Evolutionary conservation across 2,329 filamentous ascomycete species (phyloP).

Genomic region (Arthrobotrys pseudoclavata): DNA sequence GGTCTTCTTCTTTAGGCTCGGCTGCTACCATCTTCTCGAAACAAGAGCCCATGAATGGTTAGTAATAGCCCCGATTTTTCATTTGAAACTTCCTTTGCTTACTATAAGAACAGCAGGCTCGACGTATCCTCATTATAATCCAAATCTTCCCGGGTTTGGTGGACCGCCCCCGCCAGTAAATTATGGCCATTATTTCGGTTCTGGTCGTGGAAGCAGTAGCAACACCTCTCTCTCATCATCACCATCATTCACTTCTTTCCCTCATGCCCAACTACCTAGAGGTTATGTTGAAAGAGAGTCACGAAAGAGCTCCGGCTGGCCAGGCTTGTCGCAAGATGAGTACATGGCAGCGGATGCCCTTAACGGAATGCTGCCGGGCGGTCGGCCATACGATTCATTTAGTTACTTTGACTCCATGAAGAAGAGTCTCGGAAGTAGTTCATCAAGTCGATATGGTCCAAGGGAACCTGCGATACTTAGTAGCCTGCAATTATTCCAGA

Average conservation of each 20-base stretch:
- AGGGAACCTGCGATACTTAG: constrained; percentile 52
- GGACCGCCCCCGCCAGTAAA: constrained; percentile 53
- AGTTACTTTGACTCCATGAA: constrained; percentile 58
- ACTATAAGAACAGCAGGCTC: constrained; percentile 34
- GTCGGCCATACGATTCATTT: constrained; percentile 47
- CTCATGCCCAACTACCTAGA: constrained; percentile 53
- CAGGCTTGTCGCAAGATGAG: constrained; percentile 52
- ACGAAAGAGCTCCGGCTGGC: constrained; percentile 48
- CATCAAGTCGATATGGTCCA: constrained; percentile 43
- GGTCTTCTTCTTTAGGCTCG: constrained; percentile 49
- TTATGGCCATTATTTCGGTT: constrained; percentile 50
- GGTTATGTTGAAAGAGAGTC: constrained; percentile 52
- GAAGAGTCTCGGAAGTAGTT: constrained; percentile 49
- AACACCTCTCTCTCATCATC: constrained; percentile 55
- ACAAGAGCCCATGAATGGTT: constrained; percentile 44
- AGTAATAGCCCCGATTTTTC: constrained; percentile 12
- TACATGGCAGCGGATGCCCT: constrained; percentile 56
- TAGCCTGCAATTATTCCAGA: constrained; percentile 49
- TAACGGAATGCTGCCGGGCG: constrained; percentile 51
- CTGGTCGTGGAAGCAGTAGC: constrained; percentile 52
- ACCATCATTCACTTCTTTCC: constrained; percentile 52
- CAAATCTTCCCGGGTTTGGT: constrained; percentile 47
- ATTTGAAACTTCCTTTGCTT: constrained; percentile 34
- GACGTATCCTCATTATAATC: constrained; percentile 57
- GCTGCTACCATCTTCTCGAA: constrained; percentile 52